These are phyloP conservation scores for Colletotrichum truncatum DNA, from an alignment of 2,329 filamentous ascomycete genomes.

Conservation along the genomic window DNA sequence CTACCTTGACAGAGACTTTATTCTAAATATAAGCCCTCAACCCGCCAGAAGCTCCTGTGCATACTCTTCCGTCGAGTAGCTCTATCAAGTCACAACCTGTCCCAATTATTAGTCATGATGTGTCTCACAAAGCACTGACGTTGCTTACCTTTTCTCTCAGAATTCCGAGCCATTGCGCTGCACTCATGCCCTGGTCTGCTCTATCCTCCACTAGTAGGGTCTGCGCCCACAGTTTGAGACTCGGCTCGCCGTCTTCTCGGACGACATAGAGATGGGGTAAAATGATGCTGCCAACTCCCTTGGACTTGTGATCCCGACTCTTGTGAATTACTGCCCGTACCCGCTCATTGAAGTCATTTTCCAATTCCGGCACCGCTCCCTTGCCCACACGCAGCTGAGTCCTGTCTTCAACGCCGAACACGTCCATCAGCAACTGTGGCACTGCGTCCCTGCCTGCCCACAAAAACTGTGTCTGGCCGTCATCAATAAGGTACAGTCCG, in stretches of 20 bases:
- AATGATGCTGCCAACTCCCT: conserved; percentile 92
- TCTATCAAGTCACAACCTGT: conserved; percentile 26
- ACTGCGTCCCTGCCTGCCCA: conserved; percentile 96
- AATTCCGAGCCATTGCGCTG: conserved; percentile 91
- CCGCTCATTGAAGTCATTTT: conserved; percentile 96
- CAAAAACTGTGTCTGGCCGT: conserved; percentile 96
- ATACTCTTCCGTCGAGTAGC: neutral
- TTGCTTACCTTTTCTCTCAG: conserved; percentile 88
- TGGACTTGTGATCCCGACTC: conserved; percentile 85
- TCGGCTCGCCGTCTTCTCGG: conserved; percentile 94
- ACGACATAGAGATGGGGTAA: conserved; percentile 93
- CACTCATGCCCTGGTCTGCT: conserved; percentile 91
- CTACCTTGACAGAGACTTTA: neutral
- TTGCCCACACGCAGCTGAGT: conserved; percentile 91
- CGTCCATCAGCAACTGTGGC: conserved; percentile 85
- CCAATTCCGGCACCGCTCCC: conserved; percentile 83
- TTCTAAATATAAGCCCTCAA: conserved; percentile 16
- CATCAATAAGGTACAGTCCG: conserved; percentile 94
- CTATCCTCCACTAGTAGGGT: conserved; percentile 94
- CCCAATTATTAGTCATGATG: neutral
- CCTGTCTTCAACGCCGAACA: conserved; percentile 88
- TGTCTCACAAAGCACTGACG: neutral
- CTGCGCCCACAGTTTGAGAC: conserved; percentile 95
- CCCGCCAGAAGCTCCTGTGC: neutral
- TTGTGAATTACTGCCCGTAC: conserved; percentile 91